A percentile compares a stretch with the other conserved stretches of the same genome.
Evolutionary conservation across 2,329 filamentous ascomycete genomes (phyloP).

Genomic region (Rhynchosporium secalis): DNA sequence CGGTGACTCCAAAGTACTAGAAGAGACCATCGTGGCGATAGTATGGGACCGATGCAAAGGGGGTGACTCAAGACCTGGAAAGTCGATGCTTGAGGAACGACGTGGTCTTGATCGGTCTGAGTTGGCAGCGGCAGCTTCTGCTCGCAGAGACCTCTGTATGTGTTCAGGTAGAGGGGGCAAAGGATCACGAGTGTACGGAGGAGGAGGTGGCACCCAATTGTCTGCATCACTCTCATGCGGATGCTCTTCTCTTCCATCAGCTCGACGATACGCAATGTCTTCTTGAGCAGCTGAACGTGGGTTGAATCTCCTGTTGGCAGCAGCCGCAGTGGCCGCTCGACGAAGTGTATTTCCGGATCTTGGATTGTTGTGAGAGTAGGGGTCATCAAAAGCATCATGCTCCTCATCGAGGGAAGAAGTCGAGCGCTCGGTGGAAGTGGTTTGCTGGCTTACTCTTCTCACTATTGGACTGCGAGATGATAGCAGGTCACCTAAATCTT

Average conservation of each 20-base stretch:
- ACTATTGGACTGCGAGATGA: conserved; percentile 19
- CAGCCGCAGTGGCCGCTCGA: conserved; percentile 74
- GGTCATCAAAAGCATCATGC: conserved; percentile 62
- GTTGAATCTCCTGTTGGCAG: conserved; percentile 68
- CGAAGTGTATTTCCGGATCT: conserved; percentile 69
- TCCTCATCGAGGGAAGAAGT: conserved; percentile 39
- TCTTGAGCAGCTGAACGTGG: conserved; percentile 56
- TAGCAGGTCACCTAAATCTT: conserved; percentile 27
- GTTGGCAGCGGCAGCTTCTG: conserved; percentile 34
- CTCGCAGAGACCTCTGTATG: conserved; percentile 39
- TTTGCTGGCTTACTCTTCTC: conserved; percentile 29
- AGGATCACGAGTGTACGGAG: conserved; percentile 71
- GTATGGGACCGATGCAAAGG: conserved; percentile 35
- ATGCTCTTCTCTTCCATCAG: conserved; percentile 69
- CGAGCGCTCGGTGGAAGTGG: conserved; percentile 23
- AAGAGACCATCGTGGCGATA: conserved; percentile 27
- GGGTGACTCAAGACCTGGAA: conserved; percentile 30
- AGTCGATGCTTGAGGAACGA: conserved; percentile 30
- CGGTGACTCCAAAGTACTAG: conserved; percentile 30
- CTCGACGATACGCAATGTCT: conserved; percentile 63
- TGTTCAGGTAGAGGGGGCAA: conserved; percentile 41
- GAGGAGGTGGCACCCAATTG: conserved; percentile 84
- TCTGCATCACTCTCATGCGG: conserved; percentile 87
- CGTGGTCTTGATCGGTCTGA: conserved; percentile 36
- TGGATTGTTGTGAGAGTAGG: conserved; percentile 72